Conservation (phyloP, 148 eudicot species). For the Rhododendron molle region DNA sequence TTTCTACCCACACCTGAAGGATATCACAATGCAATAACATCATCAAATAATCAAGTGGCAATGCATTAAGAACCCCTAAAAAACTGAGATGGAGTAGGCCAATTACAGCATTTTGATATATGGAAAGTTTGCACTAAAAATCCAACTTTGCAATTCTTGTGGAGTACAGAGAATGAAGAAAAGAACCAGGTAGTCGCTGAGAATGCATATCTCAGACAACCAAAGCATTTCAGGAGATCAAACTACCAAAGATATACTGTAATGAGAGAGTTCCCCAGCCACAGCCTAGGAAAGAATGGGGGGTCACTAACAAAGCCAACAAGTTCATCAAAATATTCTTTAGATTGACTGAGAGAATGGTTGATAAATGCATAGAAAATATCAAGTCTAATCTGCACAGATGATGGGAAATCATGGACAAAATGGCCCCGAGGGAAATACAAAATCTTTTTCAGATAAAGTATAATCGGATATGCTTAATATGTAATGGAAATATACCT, state of each 20-base stretch:
- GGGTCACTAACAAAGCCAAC: not conserved
- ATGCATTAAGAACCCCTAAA: not conserved
- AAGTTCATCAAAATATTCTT: not conserved
- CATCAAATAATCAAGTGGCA: constrained; percentile 7
- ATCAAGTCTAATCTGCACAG: not conserved
- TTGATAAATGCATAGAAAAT: not conserved
- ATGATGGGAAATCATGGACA: not conserved
- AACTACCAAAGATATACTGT: not conserved
- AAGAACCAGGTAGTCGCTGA: not conserved
- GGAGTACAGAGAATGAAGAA: not conserved
- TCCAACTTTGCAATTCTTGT: not conserved
- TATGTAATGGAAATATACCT: constrained; percentile 39
- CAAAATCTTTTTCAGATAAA: not conserved
- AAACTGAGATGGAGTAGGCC: not conserved
- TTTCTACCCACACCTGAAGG: constrained; percentile 60
- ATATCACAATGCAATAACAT: constrained; percentile 9
- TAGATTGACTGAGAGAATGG: not conserved
- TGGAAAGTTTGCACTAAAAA: not conserved
- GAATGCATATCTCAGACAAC: not conserved
- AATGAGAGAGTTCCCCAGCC: not conserved
- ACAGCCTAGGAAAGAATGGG: not conserved
- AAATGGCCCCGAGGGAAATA: not conserved
- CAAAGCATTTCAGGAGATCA: not conserved
- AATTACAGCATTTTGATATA: not conserved
- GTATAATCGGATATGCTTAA: not conserved